Percentiles rank a stretch among this genome's conserved stretches.
These are phyloP conservation scores for Sphagnum magellanicum DNA, from an alignment of 228 moss, liverwort and hornwort genomes.

Conservation along the genomic window DNA sequence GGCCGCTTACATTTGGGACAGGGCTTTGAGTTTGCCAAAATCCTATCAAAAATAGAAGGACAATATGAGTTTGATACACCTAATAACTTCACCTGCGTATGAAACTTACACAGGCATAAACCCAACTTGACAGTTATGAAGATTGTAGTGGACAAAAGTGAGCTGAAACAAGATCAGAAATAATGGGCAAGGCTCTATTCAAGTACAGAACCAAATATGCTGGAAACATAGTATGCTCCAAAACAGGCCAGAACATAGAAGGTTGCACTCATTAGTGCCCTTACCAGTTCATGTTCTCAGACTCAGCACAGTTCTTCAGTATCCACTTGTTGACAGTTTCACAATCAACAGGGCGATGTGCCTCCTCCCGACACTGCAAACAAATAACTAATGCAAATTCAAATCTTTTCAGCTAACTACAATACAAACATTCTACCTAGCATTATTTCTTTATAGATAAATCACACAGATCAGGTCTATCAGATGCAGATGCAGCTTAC, in stretches of 20 bases:
- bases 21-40: slow-evolving; percentile 15
- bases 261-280: not conserved
- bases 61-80: not conserved
- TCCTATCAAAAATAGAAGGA: not conserved
- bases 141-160: no score
- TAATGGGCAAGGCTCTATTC: no score
- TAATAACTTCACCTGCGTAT: no score
- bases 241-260: no score
- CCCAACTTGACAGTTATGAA: no score
- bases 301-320: slow-evolving; percentile 12
- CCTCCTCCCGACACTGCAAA: slow-evolving; percentile 14
- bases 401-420: not conserved
- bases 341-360: slow-evolving; percentile 24
- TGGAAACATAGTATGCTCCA: not conserved
- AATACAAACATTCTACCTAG: no score
- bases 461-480: not conserved
- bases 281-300: slow-evolving; percentile 26
- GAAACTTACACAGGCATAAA: no score
- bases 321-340: slow-evolving; percentile 22
- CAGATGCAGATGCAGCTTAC: slow-evolving; percentile 2
- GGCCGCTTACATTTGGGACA: slow-evolving; percentile 24
- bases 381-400: not conserved
- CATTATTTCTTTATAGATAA: no score
- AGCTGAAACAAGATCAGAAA: no score
- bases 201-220: no score